Percentiles rank a stretch among this genome's conserved stretches.
phyloP scores from a whole-genome alignment of 192 early-diverging fungal genomes.

The Endogone sp. region DNA sequence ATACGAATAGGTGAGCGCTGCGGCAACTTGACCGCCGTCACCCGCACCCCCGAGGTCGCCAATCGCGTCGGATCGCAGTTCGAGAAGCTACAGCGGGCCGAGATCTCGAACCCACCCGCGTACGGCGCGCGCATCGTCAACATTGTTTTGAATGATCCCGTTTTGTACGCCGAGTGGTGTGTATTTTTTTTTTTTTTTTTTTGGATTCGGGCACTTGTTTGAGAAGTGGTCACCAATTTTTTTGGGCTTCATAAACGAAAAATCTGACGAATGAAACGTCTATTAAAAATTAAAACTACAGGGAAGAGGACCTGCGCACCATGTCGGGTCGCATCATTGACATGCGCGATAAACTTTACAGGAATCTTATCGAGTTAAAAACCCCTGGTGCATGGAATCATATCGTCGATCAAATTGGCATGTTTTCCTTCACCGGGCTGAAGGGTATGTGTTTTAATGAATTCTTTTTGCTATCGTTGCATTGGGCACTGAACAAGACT shows the following conservation, averaged over 20 bases:
- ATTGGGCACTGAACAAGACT: not conserved
- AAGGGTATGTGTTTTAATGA: conserved; percentile 37
- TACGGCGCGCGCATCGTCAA: conserved; percentile 88
- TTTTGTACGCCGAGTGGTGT: conserved; percentile 80
- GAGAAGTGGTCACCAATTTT: too few species aligned
- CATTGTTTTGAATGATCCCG: conserved; percentile 76
- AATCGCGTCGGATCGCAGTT: conserved; percentile 73
- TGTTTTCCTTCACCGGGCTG: conserved; percentile 97
- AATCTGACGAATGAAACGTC: not conserved
- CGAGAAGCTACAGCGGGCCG: conserved; percentile 76
- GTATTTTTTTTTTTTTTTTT: conserved; percentile 13
- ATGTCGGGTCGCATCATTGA: conserved; percentile 91
- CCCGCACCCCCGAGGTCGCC: conserved; percentile 45
- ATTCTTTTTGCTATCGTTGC: not conserved
- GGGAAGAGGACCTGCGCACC: conserved; percentile 49
- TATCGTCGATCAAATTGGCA: conserved; percentile 94
- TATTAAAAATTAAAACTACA: conserved; percentile 8
- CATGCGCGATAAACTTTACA: conserved; percentile 76
- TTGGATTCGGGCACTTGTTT: too few species aligned
- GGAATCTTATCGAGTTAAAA: conserved; percentile 59
- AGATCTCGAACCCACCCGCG: conserved; percentile 87
- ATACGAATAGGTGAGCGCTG: conserved; percentile 72
- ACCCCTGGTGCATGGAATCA: conserved; percentile 97
- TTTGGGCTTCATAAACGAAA: conserved; percentile 4
- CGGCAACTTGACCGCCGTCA: conserved; percentile 81